phyloP scores from a whole-genome alignment of 2,329 filamentous ascomycete species.

The Didymella arachidicola region DNA sequence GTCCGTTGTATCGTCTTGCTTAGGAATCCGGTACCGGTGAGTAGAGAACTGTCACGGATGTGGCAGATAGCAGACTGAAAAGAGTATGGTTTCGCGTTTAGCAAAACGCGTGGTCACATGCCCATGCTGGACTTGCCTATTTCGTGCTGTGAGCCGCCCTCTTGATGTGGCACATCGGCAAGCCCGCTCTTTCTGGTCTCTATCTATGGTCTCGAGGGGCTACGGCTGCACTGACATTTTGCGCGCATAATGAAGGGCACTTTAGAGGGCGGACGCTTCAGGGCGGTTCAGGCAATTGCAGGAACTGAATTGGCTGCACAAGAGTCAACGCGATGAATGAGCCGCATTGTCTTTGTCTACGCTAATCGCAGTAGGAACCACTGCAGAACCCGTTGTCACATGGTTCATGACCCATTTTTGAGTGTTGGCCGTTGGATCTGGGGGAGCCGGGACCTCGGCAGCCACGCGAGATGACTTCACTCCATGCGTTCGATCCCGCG shows the following conservation, averaged over 20 bases:
- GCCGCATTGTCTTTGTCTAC: not conserved
- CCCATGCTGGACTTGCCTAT: not conserved
- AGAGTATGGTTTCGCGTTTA: conserved; percentile 17
- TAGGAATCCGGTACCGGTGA: conserved; percentile 6
- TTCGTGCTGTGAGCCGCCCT: conserved; percentile 2
- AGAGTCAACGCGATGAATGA: not conserved
- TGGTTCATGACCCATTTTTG: conserved; percentile 6
- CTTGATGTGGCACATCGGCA: not conserved
- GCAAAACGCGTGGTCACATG: conserved; percentile 20
- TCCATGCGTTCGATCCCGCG: conserved; percentile 28
- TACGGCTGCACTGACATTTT: not conserved
- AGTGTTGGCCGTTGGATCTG: conserved; percentile 10
- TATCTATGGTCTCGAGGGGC: not conserved
- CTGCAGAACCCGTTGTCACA: conserved; percentile 2
- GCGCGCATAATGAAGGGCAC: not conserved
- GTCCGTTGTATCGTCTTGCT: not conserved
- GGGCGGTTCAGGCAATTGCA: not conserved
- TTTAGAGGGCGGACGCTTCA: not conserved
- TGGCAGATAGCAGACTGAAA: conserved; percentile 3
- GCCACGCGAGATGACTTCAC: conserved; percentile 39
- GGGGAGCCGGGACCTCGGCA: conserved; percentile 45
- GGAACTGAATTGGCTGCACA: not conserved
- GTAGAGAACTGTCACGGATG: conserved; percentile 2
- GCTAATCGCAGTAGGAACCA: too few relatives aligned
- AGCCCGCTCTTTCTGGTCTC: not conserved